Percentiles rank a stretch among this genome's conserved stretches.
phyloP scores from a whole-genome alignment of 371 early-diverging fungal species.

The Dinochytrium kinnereticum region DNA sequence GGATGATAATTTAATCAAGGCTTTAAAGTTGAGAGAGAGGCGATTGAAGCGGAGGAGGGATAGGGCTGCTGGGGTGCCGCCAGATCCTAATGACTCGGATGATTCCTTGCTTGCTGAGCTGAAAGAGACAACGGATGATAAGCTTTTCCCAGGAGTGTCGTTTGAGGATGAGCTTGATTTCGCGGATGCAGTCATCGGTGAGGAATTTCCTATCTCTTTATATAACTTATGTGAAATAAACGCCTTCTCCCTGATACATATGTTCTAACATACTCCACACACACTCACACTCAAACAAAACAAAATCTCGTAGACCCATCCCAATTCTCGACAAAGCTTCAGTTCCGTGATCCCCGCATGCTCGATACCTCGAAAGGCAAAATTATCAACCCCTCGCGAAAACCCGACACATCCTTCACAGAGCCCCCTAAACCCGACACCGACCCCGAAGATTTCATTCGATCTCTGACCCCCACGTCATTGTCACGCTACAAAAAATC shows the following conservation, averaged over 20 bases:
- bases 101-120: slow-evolving; percentile 39
- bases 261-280: too few relatives aligned
- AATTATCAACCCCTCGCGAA: slow-evolving; percentile 11
- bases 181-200: neutral
- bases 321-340: slow-evolving; percentile 10
- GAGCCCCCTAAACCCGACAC: neutral
- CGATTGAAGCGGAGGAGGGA: slow-evolving; percentile 25
- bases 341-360: slow-evolving; percentile 13
- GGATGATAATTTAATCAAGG: slow-evolving; percentile 15
- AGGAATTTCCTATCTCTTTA: neutral
- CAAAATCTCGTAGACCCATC: neutral
- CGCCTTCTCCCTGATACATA: too few relatives aligned
- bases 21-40: slow-evolving; percentile 29
- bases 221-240: too few relatives aligned
- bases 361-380: slow-evolving; percentile 11
- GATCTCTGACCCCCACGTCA: neutral
- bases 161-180: slow-evolving; percentile 14
- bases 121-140: slow-evolving; percentile 32
- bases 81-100: slow-evolving; percentile 41
- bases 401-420: neutral
- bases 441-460: slow-evolving; percentile 9
- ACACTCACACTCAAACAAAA: too few relatives aligned
- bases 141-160: slow-evolving; percentile 31
- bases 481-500: slow-evolving; percentile 2
- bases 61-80: slow-evolving; percentile 31